Conservation (phyloP, 2,329 filamentous ascomycete species). For the Zymoseptoria tritici region DNA sequence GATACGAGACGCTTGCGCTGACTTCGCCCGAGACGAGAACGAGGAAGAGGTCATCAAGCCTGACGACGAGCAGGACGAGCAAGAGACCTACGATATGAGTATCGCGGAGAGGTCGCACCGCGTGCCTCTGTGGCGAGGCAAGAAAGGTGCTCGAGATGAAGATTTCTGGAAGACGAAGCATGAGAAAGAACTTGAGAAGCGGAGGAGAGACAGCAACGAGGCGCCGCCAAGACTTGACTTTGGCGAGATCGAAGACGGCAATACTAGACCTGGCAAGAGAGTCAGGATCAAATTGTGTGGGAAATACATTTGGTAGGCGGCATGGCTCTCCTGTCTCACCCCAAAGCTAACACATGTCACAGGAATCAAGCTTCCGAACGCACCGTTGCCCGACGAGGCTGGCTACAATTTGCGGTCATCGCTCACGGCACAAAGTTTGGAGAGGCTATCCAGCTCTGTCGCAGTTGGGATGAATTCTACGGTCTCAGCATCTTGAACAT, state of each 20-base stretch:
- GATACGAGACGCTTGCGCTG: constrained; percentile 45
- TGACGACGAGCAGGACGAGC: constrained; percentile 21
- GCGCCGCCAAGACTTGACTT: constrained; percentile 27
- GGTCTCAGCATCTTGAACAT: constrained; percentile 40
- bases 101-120: constrained; percentile 1
- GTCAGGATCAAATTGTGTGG: constrained; percentile 44
- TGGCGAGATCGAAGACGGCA: constrained; percentile 31
- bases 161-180: constrained; percentile 27
- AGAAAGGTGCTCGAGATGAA: no score
- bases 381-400: constrained; percentile 42
- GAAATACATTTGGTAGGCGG: constrained; percentile 36
- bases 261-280: constrained; percentile 30
- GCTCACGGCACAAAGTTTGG: constrained; percentile 42
- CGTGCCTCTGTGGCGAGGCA: background rate
- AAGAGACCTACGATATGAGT: constrained; percentile 12
- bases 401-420: constrained; percentile 46
- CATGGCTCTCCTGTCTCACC: background rate
- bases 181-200: constrained; percentile 26
- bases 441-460: constrained; percentile 41
- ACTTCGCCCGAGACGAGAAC: constrained; percentile 38
- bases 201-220: constrained; percentile 3
- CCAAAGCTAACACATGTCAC: background rate
- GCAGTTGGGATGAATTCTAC: constrained; percentile 46
- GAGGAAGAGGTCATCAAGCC: constrained; percentile 27
- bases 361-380: constrained; percentile 43